A percentile compares a stretch with the other conserved stretches of the same genome.
These are phyloP conservation scores for Verruconis gallopava DNA, from an alignment of 2,329 filamentous ascomycete genomes.

Conservation along the genomic window DNA sequence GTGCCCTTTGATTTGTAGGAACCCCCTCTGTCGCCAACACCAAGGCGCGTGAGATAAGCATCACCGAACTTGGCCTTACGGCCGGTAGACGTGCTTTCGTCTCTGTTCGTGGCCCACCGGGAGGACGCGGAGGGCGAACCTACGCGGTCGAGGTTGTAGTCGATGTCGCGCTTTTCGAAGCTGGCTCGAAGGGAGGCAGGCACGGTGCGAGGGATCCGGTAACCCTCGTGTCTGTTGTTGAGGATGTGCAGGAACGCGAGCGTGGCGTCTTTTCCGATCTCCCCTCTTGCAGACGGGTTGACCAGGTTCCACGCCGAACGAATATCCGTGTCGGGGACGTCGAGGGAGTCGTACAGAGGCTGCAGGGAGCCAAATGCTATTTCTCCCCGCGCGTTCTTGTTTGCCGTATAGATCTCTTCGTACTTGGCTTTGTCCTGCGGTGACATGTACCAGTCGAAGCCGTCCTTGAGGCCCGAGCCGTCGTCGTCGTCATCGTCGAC, in stretches of 20 bases:
- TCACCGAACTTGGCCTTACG: conserved; percentile 97
- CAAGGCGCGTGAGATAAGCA: conserved; percentile 83
- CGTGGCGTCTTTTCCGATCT: conserved; percentile 88
- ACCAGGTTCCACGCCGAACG: conserved; percentile 94
- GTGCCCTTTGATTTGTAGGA: conserved; percentile 74
- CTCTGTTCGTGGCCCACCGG: conserved; percentile 47
- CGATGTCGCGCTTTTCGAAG: conserved; percentile 92
- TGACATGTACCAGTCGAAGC: conserved; percentile 99
- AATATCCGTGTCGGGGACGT: conserved; percentile 63
- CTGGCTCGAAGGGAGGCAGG: conserved; percentile 80
- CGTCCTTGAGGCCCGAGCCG: conserved; percentile 74
- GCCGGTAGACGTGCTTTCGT: conserved; percentile 70
- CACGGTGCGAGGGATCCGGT: conserved; percentile 80
- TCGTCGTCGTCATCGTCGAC: conserved; percentile 66
- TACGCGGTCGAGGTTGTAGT: conserved; percentile 81
- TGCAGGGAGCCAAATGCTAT: conserved; percentile 59
- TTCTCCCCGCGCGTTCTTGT: conserved; percentile 75
- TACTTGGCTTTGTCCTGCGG: conserved; percentile 86
- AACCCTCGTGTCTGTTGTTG: conserved; percentile 90
- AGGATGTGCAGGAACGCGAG: conserved; percentile 94
- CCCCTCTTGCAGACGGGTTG: conserved; percentile 71
- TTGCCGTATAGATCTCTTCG: conserved; percentile 92
- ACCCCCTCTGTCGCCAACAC: conserved; percentile 54
- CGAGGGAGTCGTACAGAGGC: conserved; percentile 72
- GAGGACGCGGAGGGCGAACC: conserved; percentile 32